phyloP scores from a whole-genome alignment of 306 rosid species.

The Gastrolobium bilobum region DNA sequence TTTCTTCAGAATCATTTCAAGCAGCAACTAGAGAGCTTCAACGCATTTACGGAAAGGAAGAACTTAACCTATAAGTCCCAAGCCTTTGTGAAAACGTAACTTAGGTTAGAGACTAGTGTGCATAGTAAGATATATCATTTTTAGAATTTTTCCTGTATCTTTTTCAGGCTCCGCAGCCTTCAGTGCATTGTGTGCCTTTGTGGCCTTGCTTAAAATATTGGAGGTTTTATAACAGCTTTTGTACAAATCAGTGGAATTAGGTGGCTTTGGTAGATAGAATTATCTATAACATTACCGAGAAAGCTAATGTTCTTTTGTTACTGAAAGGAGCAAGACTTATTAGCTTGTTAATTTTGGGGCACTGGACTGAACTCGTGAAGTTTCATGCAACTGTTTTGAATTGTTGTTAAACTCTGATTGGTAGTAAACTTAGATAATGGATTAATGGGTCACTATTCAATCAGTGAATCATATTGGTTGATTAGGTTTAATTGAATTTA shows the following conservation, averaged over 20 bases:
- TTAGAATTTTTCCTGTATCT: slow-evolving; percentile 3
- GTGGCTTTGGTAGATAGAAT: slow-evolving; percentile 30
- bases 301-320: slow-evolving; percentile 34
- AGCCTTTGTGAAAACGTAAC: slow-evolving; percentile 45
- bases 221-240: slow-evolving; percentile 40
- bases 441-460: too few relatives aligned
- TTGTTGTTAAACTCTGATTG: neutral
- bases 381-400: neutral
- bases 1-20: slow-evolving; percentile 80
- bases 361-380: neutral
- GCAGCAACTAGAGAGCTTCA: slow-evolving; percentile 92
- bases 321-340: slow-evolving; percentile 39
- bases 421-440: too few relatives aligned
- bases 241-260: slow-evolving; percentile 39
- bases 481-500: too few relatives aligned
- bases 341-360: neutral
- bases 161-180: neutral
- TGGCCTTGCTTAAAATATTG: slow-evolving; percentile 35
- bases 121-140: slow-evolving; percentile 41
- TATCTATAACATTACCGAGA: neutral
- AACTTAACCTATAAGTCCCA: slow-evolving; percentile 57
- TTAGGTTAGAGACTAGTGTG: slow-evolving; percentile 43
- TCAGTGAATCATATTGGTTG: too few relatives aligned
- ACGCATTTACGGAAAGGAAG: slow-evolving; percentile 91
- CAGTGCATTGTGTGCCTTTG: slow-evolving; percentile 11